Conservation (phyloP, 768 basidiomycete genomes). For the Panaeolus papilionaceus region DNA sequence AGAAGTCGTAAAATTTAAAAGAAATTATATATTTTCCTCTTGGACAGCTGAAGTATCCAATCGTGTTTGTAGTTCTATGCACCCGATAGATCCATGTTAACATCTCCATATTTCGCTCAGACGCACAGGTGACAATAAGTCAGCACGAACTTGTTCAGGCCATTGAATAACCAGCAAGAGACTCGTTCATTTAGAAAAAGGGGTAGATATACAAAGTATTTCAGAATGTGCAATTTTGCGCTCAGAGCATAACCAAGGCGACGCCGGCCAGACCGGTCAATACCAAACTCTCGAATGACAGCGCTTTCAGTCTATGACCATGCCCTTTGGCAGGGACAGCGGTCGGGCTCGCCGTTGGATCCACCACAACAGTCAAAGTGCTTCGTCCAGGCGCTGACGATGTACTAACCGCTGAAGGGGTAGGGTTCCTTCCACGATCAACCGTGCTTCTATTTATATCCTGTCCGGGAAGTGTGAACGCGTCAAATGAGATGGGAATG, state of each 20-base stretch:
- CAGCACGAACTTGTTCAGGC: no score
- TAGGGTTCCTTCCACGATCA: neutral
- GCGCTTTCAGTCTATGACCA: neutral
- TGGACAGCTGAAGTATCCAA: no score
- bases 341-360: neutral
- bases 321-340: neutral
- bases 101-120: no score
- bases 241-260: neutral
- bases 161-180: no score
- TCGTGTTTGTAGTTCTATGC: no score
- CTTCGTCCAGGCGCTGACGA: neutral
- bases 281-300: neutral
- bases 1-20: neutral
- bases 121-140: no score
- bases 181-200: no score
- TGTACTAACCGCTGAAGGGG: neutral
- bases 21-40: no score
- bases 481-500: neutral
- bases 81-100: no score
- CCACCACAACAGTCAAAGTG: neutral
- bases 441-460: conserved; percentile 3
- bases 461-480: conserved; percentile 5
- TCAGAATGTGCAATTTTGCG: neutral
- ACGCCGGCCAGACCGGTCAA: neutral
- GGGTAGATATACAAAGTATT: no score